Evolutionary conservation across 192 early-diverging fungal species (phyloP).

Genomic region (Chytriomyces sp.): DNA sequence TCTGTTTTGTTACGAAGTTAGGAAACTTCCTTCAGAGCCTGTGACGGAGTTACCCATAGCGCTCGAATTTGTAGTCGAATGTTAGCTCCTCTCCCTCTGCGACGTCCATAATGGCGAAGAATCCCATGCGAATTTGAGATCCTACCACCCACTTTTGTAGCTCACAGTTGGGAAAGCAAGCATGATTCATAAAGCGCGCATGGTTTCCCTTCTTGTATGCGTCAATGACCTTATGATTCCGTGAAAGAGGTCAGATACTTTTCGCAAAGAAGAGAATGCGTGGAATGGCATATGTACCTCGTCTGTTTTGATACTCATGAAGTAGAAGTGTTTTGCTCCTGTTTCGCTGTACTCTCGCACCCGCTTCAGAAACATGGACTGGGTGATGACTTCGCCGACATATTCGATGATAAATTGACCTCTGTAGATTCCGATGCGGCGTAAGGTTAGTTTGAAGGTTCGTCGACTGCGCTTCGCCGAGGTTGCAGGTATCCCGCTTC

Average conservation of each 20-base stretch:
- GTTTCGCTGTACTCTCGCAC: slow-evolving; percentile 77
- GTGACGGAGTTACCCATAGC: slow-evolving; percentile 72
- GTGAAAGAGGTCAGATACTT: neutral
- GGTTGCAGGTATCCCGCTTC: neutral
- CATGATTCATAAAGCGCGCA: slow-evolving; percentile 98
- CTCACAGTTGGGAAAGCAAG: slow-evolving; percentile 92
- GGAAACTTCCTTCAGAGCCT: neutral
- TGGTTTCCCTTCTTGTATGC: slow-evolving; percentile 90
- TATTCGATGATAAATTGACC: slow-evolving; percentile 96
- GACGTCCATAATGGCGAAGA: slow-evolving; percentile 85
- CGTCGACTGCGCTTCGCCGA: neutral
- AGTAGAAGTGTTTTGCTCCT: slow-evolving; percentile 94
- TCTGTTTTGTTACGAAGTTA: slow-evolving; percentile 37
- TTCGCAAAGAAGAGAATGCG: neutral
- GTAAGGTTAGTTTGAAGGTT: neutral
- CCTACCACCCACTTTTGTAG: slow-evolving; percentile 98
- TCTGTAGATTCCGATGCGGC: slow-evolving; percentile 43
- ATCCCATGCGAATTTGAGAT: slow-evolving; percentile 85
- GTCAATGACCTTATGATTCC: slow-evolving; percentile 89
- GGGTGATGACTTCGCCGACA: slow-evolving; percentile 90
- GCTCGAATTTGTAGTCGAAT: slow-evolving; percentile 99
- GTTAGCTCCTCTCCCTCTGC: slow-evolving; percentile 85
- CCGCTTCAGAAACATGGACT: slow-evolving; percentile 79
- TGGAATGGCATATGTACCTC: slow-evolving; percentile 61
- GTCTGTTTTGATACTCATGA: slow-evolving; percentile 92